Evolutionary conservation across 2,329 filamentous ascomycete genomes (phyloP).

Genomic region (Cercospora sp.): DNA sequence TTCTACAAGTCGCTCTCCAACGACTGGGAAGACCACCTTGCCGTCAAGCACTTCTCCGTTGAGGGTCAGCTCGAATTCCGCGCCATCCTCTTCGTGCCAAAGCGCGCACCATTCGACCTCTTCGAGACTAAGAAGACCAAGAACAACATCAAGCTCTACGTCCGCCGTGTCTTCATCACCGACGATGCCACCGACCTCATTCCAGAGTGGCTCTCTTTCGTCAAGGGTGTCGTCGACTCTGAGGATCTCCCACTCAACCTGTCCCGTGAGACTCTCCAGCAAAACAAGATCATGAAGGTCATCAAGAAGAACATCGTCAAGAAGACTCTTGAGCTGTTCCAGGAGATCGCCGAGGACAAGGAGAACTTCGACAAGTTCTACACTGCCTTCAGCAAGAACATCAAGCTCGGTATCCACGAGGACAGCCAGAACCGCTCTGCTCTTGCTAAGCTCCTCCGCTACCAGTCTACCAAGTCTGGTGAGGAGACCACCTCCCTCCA

Average conservation of each 20-base stretch:
- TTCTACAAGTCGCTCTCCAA: constrained; percentile 99
- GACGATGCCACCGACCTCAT: constrained; percentile 99
- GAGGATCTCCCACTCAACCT: constrained; percentile 99
- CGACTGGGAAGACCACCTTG: constrained; percentile 99
- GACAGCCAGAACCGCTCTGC: constrained; percentile 92
- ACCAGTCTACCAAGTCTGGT: constrained; percentile 98
- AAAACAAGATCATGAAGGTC: constrained; percentile 99
- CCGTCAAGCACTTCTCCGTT: constrained; percentile 99
- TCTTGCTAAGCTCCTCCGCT: constrained; percentile 97
- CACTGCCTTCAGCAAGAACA: constrained; percentile 98
- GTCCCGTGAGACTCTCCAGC: constrained; percentile 99
- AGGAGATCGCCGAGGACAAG: constrained; percentile 98
- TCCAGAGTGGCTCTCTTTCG: constrained; percentile 97
- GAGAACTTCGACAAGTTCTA: constrained; percentile 99
- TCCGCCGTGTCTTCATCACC: constrained; percentile 99
- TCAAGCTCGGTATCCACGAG: constrained; percentile 99
- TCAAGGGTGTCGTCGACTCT: constrained; percentile 99
- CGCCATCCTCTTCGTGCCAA: constrained; percentile 98
- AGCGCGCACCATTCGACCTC: constrained; percentile 98
- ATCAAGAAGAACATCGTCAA: constrained; percentile 99
- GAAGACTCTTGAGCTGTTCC: constrained; percentile 99
- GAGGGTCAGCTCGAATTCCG: constrained; percentile 99
- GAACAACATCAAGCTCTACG: constrained; percentile 99
- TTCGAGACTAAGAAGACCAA: constrained; percentile 99
- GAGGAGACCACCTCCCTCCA: constrained; percentile 93